These are phyloP conservation scores for Yamadazyma laniorum DNA, from an alignment of 805 yeast species.

Conservation along the genomic window DNA sequence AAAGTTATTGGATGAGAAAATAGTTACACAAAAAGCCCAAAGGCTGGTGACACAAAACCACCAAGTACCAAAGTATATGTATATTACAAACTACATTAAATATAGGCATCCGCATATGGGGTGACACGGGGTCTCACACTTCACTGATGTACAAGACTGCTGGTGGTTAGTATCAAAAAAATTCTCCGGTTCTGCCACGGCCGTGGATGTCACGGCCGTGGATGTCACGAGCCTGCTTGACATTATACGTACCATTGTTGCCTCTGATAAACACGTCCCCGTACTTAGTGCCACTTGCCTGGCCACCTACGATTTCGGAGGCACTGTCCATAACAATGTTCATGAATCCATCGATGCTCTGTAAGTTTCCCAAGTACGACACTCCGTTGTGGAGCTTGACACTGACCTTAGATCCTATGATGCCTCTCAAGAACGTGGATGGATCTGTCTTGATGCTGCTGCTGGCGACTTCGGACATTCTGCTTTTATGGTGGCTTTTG, in stretches of 20 bases:
- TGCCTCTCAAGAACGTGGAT: slow-evolving; percentile 73
- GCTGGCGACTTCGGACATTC: slow-evolving; percentile 10
- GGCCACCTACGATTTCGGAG: slow-evolving; percentile 56
- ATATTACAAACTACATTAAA: slow-evolving; percentile 5
- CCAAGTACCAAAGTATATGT: not conserved
- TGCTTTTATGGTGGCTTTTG: too few species aligned
- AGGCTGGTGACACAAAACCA: not conserved
- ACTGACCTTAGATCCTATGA: slow-evolving; percentile 74
- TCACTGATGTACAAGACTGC: slow-evolving; percentile 44
- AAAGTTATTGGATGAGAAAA: slow-evolving; percentile 11
- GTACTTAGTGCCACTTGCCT: slow-evolving; percentile 46
- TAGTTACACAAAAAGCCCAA: slow-evolving; percentile 11
- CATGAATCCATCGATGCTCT: slow-evolving; percentile 96
- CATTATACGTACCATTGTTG: slow-evolving; percentile 62
- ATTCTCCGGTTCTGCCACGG: too few species aligned
- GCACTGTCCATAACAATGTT: slow-evolving; percentile 84
- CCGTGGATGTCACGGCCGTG: slow-evolving; percentile 18
- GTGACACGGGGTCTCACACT: slow-evolving; percentile 15
- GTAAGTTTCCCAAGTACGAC: slow-evolving; percentile 65
- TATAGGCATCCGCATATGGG: not conserved
- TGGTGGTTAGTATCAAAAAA: slow-evolving; percentile 4
- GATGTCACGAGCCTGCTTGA: not conserved
- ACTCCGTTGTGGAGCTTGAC: slow-evolving; percentile 88
- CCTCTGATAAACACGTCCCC: slow-evolving; percentile 88
- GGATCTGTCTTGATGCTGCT: slow-evolving; percentile 48